A percentile compares a stretch with the other conserved stretches of the same genome.
Evolutionary conservation across 1,284 basidiomycete species (phyloP).

Genomic region (Singerocomus inundabilis): DNA sequence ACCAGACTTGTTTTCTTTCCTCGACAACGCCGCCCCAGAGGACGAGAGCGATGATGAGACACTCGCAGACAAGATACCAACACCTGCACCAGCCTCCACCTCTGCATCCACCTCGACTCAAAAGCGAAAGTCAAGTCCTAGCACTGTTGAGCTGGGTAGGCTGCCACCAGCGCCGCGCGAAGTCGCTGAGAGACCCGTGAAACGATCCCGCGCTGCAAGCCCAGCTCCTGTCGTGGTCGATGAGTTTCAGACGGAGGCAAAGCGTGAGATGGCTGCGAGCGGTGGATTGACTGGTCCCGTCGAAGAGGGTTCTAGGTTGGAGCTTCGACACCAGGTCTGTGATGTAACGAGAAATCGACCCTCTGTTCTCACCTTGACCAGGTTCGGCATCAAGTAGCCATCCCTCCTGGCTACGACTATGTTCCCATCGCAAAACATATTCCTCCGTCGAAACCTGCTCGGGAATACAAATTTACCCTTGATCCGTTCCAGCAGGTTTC

Average conservation of each 20-base stretch:
- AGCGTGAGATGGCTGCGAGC: constrained; percentile 82
- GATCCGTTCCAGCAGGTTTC: constrained; percentile 98
- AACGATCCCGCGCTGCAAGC: constrained; percentile 37
- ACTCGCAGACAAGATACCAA: not conserved
- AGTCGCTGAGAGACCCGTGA: constrained; percentile 18
- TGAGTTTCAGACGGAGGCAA: constrained; percentile 88
- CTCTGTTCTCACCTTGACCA: constrained; percentile 30
- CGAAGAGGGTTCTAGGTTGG: constrained; percentile 66
- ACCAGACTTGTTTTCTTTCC: constrained; percentile 32
- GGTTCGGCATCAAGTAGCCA: constrained; percentile 94
- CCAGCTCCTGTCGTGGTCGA: constrained; percentile 77
- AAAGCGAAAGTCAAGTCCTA: constrained; percentile 26
- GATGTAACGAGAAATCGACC: not conserved
- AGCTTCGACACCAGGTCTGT: constrained; percentile 76
- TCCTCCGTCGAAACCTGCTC: constrained; percentile 87
- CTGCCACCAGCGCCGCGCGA: constrained; percentile 6
- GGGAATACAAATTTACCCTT: constrained; percentile 93
- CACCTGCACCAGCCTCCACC: not conserved
- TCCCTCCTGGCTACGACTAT: constrained; percentile 92
- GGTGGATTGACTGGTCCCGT: constrained; percentile 74
- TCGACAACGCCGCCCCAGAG: constrained; percentile 16
- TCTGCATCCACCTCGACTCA: constrained; percentile 6
- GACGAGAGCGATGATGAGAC: constrained; percentile 27
- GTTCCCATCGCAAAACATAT: constrained; percentile 89
- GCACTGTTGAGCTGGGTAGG: not conserved